phyloP scores from a whole-genome alignment of 2,329 filamentous ascomycete genomes.

The Penicillium sclerotiorum region DNA sequence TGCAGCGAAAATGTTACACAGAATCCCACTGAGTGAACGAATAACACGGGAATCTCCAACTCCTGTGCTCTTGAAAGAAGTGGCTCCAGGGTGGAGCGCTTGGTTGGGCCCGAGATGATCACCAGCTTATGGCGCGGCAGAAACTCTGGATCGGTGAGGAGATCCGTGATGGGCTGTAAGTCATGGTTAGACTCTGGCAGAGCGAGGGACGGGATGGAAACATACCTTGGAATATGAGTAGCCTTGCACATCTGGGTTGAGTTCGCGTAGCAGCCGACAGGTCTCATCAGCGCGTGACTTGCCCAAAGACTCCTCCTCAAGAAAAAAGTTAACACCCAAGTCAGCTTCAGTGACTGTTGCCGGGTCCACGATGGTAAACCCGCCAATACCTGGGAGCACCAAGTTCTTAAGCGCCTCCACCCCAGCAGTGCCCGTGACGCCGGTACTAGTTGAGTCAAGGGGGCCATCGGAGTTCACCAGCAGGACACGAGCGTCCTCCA shows the following conservation, averaged over 20 bases:
- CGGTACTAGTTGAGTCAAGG: conserved; percentile 35
- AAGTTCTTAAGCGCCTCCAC: conserved; percentile 95
- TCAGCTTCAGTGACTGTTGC: conserved; percentile 77
- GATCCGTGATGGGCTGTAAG: conserved; percentile 43
- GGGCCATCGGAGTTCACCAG: conserved; percentile 71
- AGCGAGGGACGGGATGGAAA: too few relatives aligned
- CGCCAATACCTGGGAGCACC: conserved; percentile 88
- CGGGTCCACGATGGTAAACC: conserved; percentile 87
- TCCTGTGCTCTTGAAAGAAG: conserved; percentile 56
- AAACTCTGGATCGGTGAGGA: conserved; percentile 42
- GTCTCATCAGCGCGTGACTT: conserved; percentile 77
- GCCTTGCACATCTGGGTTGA: conserved; percentile 90
- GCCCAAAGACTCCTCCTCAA: conserved; percentile 77
- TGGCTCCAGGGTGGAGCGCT: conserved; percentile 52
- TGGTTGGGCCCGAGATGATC: conserved; percentile 62
- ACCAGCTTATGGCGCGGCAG: conserved; percentile 60
- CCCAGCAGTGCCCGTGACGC: conserved; percentile 78
- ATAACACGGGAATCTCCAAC: conserved; percentile 72
- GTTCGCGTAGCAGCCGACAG: conserved; percentile 74
- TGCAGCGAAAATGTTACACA: conserved; percentile 85
- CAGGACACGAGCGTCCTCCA: conserved; percentile 90
- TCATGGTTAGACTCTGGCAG: too few relatives aligned
- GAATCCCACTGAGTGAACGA: conserved; percentile 87
- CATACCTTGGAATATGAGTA: conserved; percentile 64
- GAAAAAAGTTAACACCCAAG: conserved; percentile 94